Evolutionary conservation across 176 grass and related monocot genomes (phyloP).

Genomic region (Puya raimondii): DNA sequence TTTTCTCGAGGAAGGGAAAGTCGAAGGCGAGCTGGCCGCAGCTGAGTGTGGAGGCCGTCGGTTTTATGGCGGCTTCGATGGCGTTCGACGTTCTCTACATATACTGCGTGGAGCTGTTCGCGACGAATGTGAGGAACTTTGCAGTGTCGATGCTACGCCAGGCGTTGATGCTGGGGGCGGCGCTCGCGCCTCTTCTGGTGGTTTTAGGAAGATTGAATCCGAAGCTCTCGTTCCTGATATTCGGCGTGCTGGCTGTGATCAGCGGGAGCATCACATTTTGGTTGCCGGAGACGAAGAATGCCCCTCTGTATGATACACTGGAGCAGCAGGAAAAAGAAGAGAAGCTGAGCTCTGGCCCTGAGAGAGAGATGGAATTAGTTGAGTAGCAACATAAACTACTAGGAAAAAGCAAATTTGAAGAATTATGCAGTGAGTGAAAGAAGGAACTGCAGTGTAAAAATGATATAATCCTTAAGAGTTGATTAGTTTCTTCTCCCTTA

Average conservation of each 20-base stretch:
- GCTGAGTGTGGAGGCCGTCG: slow-evolving; percentile 29
- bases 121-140: slow-evolving; percentile 36
- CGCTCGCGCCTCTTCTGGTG: slow-evolving; percentile 25
- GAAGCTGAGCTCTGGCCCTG: slow-evolving; percentile 10
- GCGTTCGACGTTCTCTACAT: slow-evolving; percentile 34
- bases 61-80: slow-evolving; percentile 40
- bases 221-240: slow-evolving; percentile 17
- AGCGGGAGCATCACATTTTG: slow-evolving; percentile 12
- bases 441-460: too few relatives aligned
- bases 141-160: slow-evolving; percentile 34
- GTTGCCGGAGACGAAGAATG: slow-evolving; percentile 24
- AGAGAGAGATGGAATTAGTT: slow-evolving; percentile 20
- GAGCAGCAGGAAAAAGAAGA: slow-evolving; percentile 42
- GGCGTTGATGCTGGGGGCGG: slow-evolving; percentile 30
- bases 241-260: slow-evolving; percentile 11
- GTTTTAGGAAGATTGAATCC: slow-evolving; percentile 22
- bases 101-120: slow-evolving; percentile 33
- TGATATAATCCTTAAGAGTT: too few relatives aligned
- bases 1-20: slow-evolving; percentile 19
- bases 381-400: neutral
- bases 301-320: slow-evolving; percentile 32
- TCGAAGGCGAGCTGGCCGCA: slow-evolving; percentile 27
- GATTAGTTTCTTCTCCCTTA: too few relatives aligned
- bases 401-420: neutral
- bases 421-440: neutral